Evolutionary conservation across 495 filamentous ascomycete species (phyloP).

Genomic region (Penicillium soppii): DNA sequence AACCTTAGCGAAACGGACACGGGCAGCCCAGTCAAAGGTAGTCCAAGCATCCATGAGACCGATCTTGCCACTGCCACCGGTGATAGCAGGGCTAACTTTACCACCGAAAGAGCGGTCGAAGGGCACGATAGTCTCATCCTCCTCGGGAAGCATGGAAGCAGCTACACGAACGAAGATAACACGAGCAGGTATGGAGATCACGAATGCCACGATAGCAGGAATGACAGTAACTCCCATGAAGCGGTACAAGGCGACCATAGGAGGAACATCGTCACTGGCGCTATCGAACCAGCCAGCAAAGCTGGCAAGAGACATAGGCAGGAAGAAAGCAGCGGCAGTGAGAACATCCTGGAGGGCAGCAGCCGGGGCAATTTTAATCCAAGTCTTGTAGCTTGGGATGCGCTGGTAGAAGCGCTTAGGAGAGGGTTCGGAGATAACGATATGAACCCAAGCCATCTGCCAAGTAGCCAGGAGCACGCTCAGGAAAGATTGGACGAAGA

Average conservation of each 20-base stretch:
- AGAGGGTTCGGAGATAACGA: conserved; percentile 57
- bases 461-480: conserved; percentile 48
- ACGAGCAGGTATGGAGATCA: conserved; percentile 59
- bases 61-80: conserved; percentile 67
- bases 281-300: conserved; percentile 29
- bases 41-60: conserved; percentile 70
- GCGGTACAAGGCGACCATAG: conserved; percentile 21
- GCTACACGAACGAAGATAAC: conserved; percentile 68
- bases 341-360: conserved; percentile 42
- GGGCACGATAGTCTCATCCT: conserved; percentile 70
- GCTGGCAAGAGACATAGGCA: conserved; percentile 35
- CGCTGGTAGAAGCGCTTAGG: conserved; percentile 51
- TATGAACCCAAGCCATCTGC: conserved; percentile 60
- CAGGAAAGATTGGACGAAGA: conserved; percentile 38
- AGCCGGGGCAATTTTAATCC: conserved; percentile 52
- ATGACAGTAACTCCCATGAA: conserved; percentile 34
- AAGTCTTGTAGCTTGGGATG: conserved; percentile 43
- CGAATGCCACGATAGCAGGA: conserved; percentile 37
- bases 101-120: conserved; percentile 70
- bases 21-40: conserved; percentile 64
- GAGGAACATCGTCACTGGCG: conserved; percentile 12
- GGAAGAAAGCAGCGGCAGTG: conserved; percentile 34
- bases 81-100: conserved; percentile 56
- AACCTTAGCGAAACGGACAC: conserved; percentile 65
- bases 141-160: conserved; percentile 67